Conservation (phyloP, 176 grass and related monocot genomes). For the Phragmites australis region DNA sequence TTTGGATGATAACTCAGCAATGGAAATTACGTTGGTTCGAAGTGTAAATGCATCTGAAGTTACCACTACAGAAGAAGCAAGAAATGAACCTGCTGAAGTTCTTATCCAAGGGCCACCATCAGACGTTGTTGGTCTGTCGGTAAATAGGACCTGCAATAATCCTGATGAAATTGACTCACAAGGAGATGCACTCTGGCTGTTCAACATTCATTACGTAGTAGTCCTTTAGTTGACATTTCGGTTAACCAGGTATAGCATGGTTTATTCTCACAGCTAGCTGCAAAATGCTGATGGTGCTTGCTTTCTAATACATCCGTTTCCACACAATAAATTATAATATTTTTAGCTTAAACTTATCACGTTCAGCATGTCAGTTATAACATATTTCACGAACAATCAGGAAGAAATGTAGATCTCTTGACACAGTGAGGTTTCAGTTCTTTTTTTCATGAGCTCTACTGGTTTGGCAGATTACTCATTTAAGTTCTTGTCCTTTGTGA, state of each 20-base stretch:
- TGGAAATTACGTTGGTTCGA: conserved; percentile 46
- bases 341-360: conserved; percentile 5
- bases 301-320: not conserved
- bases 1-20: conserved; percentile 30
- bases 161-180: conserved; percentile 33
- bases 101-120: conserved; percentile 29
- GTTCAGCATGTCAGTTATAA: not conserved
- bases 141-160: conserved; percentile 19
- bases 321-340: not conserved
- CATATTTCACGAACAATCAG: not conserved
- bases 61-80: conserved; percentile 11
- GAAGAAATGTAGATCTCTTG: not conserved
- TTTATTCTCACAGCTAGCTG: not conserved
- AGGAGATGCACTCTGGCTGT: conserved; percentile 30
- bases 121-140: conserved; percentile 26
- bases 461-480: not conserved
- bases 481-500: conserved; percentile 31
- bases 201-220: conserved; percentile 35
- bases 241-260: conserved; percentile 35
- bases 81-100: conserved; percentile 33
- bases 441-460: conserved; percentile 19
- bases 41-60: conserved; percentile 39
- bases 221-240: conserved; percentile 22
- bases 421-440: not conserved
- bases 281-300: not conserved